Evolutionary conservation across 2,329 filamentous ascomycete genomes (phyloP).

Genomic region (Chrysosporium keratinophilum): DNA sequence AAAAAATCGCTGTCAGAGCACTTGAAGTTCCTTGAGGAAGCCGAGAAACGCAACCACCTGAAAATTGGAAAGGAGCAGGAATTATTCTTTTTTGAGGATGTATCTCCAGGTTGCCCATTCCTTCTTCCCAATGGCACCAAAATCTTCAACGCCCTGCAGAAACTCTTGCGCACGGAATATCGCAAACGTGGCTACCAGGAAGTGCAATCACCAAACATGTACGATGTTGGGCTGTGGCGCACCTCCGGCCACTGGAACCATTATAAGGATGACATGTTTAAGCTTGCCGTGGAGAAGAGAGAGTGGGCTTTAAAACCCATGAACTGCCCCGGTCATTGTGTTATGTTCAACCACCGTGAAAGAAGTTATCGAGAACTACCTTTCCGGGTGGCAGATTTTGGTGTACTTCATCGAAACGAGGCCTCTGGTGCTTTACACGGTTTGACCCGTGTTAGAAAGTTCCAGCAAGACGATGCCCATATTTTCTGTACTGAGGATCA

Average conservation of each 20-base stretch:
- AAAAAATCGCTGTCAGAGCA: constrained; percentile 92
- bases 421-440: constrained; percentile 84
- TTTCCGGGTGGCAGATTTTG: constrained; percentile 88
- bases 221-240: constrained; percentile 86
- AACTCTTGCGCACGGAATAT: constrained; percentile 76
- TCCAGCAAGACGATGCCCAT: constrained; percentile 93
- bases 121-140: constrained; percentile 85
- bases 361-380: constrained; percentile 84
- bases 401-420: constrained; percentile 90
- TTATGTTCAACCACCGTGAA: constrained; percentile 74
- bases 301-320: constrained; percentile 85
- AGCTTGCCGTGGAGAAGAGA: constrained; percentile 71
- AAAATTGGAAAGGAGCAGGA: constrained; percentile 93
- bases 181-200: constrained; percentile 89
- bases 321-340: constrained; percentile 94
- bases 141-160: constrained; percentile 81
- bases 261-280: constrained; percentile 93
- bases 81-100: constrained; percentile 91
- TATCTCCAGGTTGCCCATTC: constrained; percentile 88
- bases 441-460: constrained; percentile 81
- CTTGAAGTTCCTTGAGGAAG: constrained; percentile 90
- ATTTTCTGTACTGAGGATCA: constrained; percentile 87
- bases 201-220: constrained; percentile 95
- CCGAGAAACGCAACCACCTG: constrained; percentile 92
- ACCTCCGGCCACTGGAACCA: constrained; percentile 88